Percentiles rank a stretch among this genome's conserved stretches.
Conservation (phyloP, 2,329 filamentous ascomycete genomes). For the Trichoderma afroharzianum region DNA sequence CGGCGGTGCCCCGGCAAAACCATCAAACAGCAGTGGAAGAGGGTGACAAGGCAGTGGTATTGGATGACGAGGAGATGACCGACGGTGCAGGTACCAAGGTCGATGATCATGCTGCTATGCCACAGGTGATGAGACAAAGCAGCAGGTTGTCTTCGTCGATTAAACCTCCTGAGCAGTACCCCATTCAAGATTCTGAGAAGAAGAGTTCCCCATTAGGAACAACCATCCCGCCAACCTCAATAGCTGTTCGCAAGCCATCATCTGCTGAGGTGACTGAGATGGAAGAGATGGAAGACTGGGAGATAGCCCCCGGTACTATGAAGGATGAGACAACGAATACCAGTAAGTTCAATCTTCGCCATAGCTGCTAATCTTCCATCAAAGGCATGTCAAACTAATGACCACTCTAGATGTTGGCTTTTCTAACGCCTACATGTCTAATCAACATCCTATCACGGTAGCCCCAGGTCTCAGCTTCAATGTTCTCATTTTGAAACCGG, state of each 20-base stretch:
- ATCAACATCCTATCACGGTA: conserved; percentile 34
- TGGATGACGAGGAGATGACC: background rate
- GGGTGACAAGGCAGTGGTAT: background rate
- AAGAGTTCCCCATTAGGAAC: background rate
- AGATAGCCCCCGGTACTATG: conserved; percentile 43
- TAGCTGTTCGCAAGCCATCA: background rate
- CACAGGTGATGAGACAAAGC: background rate
- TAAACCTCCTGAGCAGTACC: background rate
- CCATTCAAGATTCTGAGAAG: background rate
- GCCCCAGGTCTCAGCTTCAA: conserved; percentile 39
- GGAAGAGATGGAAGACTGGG: conserved; percentile 43
- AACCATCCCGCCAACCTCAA: too few species aligned
- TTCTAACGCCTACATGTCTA: conserved; percentile 40
- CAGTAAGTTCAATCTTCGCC: conserved; percentile 31
- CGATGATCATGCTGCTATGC: background rate
- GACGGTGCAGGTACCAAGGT: background rate
- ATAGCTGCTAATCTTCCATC: background rate
- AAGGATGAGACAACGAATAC: conserved; percentile 28
- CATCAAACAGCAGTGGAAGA: background rate
- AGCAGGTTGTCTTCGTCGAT: background rate
- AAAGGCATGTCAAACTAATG: background rate
- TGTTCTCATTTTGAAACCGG: conserved; percentile 39
- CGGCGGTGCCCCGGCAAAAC: background rate
- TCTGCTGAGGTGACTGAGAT: background rate
- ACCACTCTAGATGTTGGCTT: conserved; percentile 39